Base-by-base conservation (phyloP, 108 stramenopile genomes). In the Aurantiochytrium sp. region DNA sequence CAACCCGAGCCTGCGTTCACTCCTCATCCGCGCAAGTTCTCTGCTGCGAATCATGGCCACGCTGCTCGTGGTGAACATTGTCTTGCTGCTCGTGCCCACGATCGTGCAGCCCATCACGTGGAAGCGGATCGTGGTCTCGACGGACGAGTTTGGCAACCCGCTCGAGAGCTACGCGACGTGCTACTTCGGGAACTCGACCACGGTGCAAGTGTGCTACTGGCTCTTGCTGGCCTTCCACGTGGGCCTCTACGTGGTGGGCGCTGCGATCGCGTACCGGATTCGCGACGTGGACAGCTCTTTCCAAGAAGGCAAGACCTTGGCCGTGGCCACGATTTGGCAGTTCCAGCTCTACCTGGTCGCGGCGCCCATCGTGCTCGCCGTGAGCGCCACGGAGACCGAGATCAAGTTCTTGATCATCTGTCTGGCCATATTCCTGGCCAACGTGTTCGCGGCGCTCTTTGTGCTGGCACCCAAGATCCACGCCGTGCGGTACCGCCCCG, bases 351-450 rank as follows among this genome's bases (percentile, higher is more conserved):
- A 81, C 2, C 39, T 81, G 36, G 1, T 81, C 19, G 0, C 73
- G 30, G 73, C 73, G 1, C 73, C 73, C 6, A 81, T 81, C 4
- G n/a, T 48, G 42, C 73, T 81, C 36, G 73, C 73, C 12, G 45
- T 81, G 42, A 48, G 42, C 27, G 45, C n/a, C 17, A 81, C 73
- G 36, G 73, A 81, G 73, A 48, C 45, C 73, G 30, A 81, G 24
- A 81, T 48, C 42, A 41, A 48, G 45, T 81, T 81, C 24, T 21
- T 81, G 21, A 48, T 81, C 27, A n/a, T 81, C 45, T 81, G 73
- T 48, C 73, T 81, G 12, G 73, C 45, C n/a, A 48, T 81, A 12
- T 81, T 81, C 24, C 30, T 81, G 73, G 39, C 73, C 42, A 81
- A 41, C 3, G 45, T 81, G 6, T 41, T 48, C 24, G 45, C 45